Evolutionary conservation across 441 rosid species (phyloP).

Genomic region (Croton laevigatus): DNA sequence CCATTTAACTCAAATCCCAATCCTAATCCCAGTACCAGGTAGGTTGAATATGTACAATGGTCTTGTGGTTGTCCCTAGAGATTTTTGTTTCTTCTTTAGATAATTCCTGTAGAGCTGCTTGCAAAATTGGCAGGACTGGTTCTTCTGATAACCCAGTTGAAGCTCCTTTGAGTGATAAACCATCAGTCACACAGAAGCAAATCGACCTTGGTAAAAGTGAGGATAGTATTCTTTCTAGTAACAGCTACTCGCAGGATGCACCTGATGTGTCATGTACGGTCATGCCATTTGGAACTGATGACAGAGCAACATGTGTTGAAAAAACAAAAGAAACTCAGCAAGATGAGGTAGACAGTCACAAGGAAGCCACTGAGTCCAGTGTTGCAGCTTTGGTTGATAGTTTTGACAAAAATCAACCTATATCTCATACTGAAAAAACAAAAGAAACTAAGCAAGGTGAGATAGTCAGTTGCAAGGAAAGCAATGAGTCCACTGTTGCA

Average conservation of each 20-base stretch:
- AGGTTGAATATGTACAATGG: constrained; percentile 20
- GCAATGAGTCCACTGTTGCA: constrained; percentile 15
- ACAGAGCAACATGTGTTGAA: constrained; percentile 14
- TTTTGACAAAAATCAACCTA: constrained; percentile 22
- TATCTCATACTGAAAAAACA: constrained; percentile 20
- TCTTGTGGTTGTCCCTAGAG: constrained; percentile 11
- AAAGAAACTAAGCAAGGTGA: constrained; percentile 22
- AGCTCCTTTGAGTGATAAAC: constrained; percentile 27
- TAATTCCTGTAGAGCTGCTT: constrained; percentile 21
- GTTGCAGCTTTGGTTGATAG: constrained; percentile 18
- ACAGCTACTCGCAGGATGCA: constrained; percentile 25
- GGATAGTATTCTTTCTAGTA: constrained; percentile 23
- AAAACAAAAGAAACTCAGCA: constrained; percentile 22
- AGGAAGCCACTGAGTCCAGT: constrained; percentile 23
- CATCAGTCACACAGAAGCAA: constrained; percentile 31
- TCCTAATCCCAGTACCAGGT: constrained; percentile 37
- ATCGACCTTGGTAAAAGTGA: constrained; percentile 21
- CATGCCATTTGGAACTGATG: constrained; percentile 15
- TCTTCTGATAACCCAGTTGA: constrained; percentile 34
- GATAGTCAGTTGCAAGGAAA: constrained; percentile 23
- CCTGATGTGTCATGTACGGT: constrained; percentile 22
- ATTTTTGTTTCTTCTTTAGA: constrained; percentile 22
- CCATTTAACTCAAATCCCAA: constrained; percentile 26
- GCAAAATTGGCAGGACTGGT: constrained; percentile 41
- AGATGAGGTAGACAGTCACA: constrained; percentile 17